Evolutionary conservation across 164 flowering plant genomes (phyloP), one percentile per base, ranked within the genome.

Genomic region (Sextonia rubra): DNA sequence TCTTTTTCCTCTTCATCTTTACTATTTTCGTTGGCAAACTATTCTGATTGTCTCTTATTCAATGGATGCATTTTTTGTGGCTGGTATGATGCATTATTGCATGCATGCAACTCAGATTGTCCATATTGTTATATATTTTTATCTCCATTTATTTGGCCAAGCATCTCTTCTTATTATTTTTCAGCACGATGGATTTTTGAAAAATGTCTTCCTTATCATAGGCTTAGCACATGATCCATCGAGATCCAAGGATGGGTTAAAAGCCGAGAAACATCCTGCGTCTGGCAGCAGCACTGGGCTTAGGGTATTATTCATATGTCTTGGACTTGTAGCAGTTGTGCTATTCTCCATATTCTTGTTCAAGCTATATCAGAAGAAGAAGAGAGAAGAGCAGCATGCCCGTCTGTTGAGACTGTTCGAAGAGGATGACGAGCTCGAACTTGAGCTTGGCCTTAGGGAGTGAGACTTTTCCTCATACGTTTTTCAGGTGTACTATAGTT

Each of bases 351-450:
- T 85, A 74, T 83, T 83, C 69, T 84, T 92, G 58, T 92, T 81
- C 85, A 92, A 87, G 82, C 69, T 78, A 30, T 92, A 91, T 91
- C 97, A 86, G 78, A 90, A 88, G 87, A 92, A 89, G 88, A 90
- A 84, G 70, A 84, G 92, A 79, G 96, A 87, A 68, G 96, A 89
- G 77, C 97, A 92, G 75, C 88, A 90, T 83, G 97, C 95, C 22
- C 95, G 95, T 47, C 89, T 92, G 71, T 80, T 90, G 60, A 90
- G 92, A 82, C 79, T 92, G 80, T 92, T 92, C 77, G 97, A 92
- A 79, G 92, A 90, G 80, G 97, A 92, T 80, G 96, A 92, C 79
- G 96, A 92, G 79, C 93, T 92, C 25, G 97, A 92, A 81, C 83
- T 90, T 76, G 97, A 92, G 84, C 89, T 92, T 67, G 97, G 97